phyloP scores from a whole-genome alignment of 192 early-diverging fungal genomes.

The Coemansia sp. region DNA sequence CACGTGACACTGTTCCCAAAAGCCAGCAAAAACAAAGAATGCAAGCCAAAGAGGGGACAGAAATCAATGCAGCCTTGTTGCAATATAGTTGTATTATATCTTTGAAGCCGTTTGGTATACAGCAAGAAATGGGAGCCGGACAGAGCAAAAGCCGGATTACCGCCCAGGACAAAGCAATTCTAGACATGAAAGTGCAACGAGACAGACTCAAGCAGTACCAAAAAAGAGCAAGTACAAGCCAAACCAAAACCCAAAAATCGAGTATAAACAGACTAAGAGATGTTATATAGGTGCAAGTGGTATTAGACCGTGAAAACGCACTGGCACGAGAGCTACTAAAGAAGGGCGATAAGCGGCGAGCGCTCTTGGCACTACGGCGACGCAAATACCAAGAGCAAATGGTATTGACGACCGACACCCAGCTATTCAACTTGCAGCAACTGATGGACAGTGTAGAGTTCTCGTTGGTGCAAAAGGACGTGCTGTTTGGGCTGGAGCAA shows the following conservation, averaged over 20 bases:
- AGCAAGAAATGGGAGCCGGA: conserved; percentile 48
- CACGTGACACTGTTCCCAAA: conserved; percentile 4
- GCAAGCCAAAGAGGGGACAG: not conserved
- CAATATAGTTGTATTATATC: too few relatives aligned
- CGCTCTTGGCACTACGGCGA: conserved; percentile 87
- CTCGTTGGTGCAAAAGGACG: conserved; percentile 85
- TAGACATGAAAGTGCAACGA: conserved; percentile 93
- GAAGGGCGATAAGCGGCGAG: conserved; percentile 74
- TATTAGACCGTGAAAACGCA: conserved; percentile 76
- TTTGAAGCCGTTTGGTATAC: not conserved
- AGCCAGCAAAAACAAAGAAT: not conserved
- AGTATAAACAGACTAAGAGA: not conserved
- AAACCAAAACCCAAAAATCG: too few relatives aligned
- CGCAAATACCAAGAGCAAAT: conserved; percentile 95
- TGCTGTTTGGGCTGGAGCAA: conserved; percentile 77
- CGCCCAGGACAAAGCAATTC: conserved; percentile 86
- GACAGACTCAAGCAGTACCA: conserved; percentile 93
- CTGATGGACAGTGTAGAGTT: conserved; percentile 88
- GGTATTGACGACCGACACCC: conserved; percentile 77
- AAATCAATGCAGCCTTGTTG: too few relatives aligned
- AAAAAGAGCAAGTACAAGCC: conserved; percentile 58
- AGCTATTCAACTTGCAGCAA: conserved; percentile 88
- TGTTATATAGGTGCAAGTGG: conserved; percentile 62
- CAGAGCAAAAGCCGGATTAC: conserved; percentile 69
- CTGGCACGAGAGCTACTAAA: conserved; percentile 75